Conservation (phyloP, 2,329 filamentous ascomycete species). For the Colletotrichum sp. region DNA sequence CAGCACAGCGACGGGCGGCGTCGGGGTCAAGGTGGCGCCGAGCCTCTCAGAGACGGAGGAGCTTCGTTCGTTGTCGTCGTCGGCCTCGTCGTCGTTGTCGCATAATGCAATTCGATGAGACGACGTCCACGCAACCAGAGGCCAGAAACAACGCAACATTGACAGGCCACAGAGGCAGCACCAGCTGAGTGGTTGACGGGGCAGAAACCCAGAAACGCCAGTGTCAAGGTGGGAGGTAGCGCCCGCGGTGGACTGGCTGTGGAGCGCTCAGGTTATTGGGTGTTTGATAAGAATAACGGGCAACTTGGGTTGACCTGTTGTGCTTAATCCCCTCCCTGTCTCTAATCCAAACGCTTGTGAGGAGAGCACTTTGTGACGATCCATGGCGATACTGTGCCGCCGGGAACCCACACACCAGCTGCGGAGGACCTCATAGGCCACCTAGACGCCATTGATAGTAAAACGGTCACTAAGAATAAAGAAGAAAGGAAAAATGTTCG, state of each 20-base stretch:
- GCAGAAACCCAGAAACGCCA: neutral
- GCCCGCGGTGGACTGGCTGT: neutral
- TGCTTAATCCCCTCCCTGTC: neutral
- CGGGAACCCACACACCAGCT: neutral
- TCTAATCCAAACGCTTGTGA: neutral
- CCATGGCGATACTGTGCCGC: neutral
- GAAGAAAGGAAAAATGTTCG: neutral
- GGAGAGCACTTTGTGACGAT: neutral
- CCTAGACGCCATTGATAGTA: neutral
- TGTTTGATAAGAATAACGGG: neutral
- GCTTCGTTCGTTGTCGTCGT: neutral
- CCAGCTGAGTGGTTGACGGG: neutral
- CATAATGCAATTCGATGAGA: neutral
- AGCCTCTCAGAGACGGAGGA: neutral
- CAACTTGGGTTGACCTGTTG: neutral
- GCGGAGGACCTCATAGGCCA: neutral
- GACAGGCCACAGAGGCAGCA: neutral
- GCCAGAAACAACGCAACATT: neutral
- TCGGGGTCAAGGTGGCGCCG: slow-evolving; percentile 1
- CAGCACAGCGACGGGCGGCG: neutral
- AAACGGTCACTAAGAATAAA: neutral
- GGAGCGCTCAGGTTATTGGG: neutral
- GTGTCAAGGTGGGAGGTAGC: neutral
- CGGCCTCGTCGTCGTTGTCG: neutral
- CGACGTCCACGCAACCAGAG: neutral